A percentile compares a stretch with the other conserved stretches of the same genome.
Conservation (phyloP, 2,329 filamentous ascomycete genomes). For the Samsoniella hepiali region DNA sequence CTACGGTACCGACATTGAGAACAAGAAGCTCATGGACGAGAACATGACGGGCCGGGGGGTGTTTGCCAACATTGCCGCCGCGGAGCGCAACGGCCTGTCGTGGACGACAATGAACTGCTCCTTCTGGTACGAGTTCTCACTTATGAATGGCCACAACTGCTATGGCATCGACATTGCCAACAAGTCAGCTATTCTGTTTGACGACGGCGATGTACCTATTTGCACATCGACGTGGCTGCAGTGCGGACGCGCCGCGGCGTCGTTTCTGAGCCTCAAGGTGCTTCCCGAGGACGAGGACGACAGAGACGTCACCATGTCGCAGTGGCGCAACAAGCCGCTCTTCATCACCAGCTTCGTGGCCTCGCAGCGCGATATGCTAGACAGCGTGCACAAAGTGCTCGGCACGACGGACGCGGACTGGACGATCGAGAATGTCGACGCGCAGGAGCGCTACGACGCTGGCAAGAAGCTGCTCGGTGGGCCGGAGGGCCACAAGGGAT, state of each 20-base stretch:
- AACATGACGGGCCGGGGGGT: constrained; percentile 22
- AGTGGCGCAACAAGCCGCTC: constrained; percentile 43
- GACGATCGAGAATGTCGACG: constrained; percentile 49
- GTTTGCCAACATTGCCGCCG: constrained; percentile 30
- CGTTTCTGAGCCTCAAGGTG: constrained; percentile 43
- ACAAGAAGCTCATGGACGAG: constrained; percentile 31
- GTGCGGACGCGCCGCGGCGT: constrained; percentile 53
- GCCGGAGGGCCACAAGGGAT: constrained; percentile 38
- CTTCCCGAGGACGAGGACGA: constrained; percentile 40
- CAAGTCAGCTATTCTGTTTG: constrained; percentile 44
- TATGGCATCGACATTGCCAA: constrained; percentile 51
- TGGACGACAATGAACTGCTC: constrained; percentile 39
- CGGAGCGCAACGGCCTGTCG: constrained; percentile 36
- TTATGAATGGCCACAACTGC: constrained; percentile 30
- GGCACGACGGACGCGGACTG: constrained; percentile 58
- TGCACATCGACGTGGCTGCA: constrained; percentile 59
- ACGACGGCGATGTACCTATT: constrained; percentile 55
- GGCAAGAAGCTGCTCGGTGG: constrained; percentile 42
- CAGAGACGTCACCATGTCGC: constrained; percentile 36
- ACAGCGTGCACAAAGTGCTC: constrained; percentile 56
- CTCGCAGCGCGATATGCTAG: constrained; percentile 63
- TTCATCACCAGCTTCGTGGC: constrained; percentile 55
- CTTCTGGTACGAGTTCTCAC: constrained; percentile 53
- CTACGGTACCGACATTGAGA: constrained; percentile 33
- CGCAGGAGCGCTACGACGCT: constrained; percentile 44